Conservation (phyloP, 1,284 basidiomycete genomes). For the Cronartium ribicola region DNA sequence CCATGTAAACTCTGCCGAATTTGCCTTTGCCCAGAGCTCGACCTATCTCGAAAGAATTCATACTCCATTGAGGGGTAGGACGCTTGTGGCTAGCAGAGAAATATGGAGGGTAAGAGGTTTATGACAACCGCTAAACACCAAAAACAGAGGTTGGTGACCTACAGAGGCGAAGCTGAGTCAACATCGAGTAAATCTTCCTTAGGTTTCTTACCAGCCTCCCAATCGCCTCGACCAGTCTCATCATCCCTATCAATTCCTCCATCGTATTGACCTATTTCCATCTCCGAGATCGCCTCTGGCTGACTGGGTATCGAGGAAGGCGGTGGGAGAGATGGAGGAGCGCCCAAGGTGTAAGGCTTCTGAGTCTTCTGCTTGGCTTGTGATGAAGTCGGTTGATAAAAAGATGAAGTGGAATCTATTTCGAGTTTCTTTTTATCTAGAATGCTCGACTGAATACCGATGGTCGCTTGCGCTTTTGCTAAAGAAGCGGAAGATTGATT, state of each 20-base stretch:
- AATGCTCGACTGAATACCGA: slow-evolving; percentile 32
- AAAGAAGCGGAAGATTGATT: slow-evolving; percentile 11
- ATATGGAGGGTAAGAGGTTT: neutral
- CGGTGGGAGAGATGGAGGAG: slow-evolving; percentile 13
- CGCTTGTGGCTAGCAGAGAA: slow-evolving; percentile 41
- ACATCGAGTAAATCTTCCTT: slow-evolving; percentile 30
- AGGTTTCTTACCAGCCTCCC: slow-evolving; percentile 39
- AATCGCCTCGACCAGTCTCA: slow-evolving; percentile 47
- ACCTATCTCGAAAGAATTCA: slow-evolving; percentile 88
- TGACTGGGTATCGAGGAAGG: slow-evolving; percentile 15
- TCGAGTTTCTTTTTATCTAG: slow-evolving; percentile 22
- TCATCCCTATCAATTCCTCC: slow-evolving; percentile 52
- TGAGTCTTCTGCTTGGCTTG: slow-evolving; percentile 11
- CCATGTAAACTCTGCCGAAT: slow-evolving; percentile 98
- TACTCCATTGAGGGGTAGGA: slow-evolving; percentile 61
- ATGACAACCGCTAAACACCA: neutral
- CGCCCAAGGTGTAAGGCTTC: slow-evolving; percentile 25
- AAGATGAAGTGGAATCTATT: slow-evolving; percentile 10
- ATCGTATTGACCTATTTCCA: slow-evolving; percentile 51
- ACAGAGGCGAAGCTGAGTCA: slow-evolving; percentile 30
- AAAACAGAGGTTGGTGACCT: neutral
- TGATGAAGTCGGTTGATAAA: slow-evolving; percentile 16
- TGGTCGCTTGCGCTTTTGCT: slow-evolving; percentile 30
- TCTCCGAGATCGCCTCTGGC: slow-evolving; percentile 3
- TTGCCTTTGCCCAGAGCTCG: slow-evolving; percentile 95